These are phyloP conservation scores for Evansstolkia leycettana DNA, from an alignment of 495 filamentous ascomycete genomes.

Conservation along the genomic window DNA sequence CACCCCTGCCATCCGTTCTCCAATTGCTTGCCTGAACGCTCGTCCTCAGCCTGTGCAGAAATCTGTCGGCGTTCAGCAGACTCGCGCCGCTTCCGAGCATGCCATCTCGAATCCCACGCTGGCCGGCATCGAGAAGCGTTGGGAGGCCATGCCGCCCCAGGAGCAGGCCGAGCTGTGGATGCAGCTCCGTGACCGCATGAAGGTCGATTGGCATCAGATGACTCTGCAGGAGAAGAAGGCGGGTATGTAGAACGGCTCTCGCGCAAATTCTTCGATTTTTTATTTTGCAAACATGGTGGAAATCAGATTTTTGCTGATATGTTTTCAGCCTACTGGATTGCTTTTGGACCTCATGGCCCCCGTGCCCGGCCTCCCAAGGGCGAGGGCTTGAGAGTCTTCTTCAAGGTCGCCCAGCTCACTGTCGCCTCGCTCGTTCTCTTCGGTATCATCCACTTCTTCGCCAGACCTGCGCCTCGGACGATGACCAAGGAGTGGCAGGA, in stretches of 20 bases:
- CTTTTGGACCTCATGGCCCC: conserved; percentile 91
- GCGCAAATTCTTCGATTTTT: too few species aligned
- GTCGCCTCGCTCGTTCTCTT: conserved; percentile 52
- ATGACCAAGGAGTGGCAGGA: conserved; percentile 96
- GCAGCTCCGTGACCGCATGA: conserved; percentile 94
- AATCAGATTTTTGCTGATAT: conserved; percentile 13
- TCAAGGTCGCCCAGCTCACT: conserved; percentile 54
- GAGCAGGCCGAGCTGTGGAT: conserved; percentile 99
- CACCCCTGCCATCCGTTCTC: conserved; percentile 24
- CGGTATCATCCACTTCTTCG: conserved; percentile 47
- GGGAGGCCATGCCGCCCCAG: conserved; percentile 92
- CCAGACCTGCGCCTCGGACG: conserved; percentile 60
- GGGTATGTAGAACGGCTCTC: conserved; percentile 52
- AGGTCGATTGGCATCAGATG: conserved; percentile 89
- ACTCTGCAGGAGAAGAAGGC: conserved; percentile 97
- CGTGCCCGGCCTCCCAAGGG: conserved; percentile 69
- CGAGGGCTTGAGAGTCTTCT: conserved; percentile 61
- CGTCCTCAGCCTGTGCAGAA: conserved; percentile 16
- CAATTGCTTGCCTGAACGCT: conserved; percentile 26
- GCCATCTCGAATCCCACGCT: conserved; percentile 96
- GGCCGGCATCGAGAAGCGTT: conserved; percentile 97
- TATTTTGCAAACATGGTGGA: neutral
- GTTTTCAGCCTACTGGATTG: conserved; percentile 86
- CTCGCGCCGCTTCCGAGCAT: conserved; percentile 58
- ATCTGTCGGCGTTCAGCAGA: conserved; percentile 35